Evolutionary conservation across 176 grass and related monocot species (phyloP).

Genomic region (Carex pumila): DNA sequence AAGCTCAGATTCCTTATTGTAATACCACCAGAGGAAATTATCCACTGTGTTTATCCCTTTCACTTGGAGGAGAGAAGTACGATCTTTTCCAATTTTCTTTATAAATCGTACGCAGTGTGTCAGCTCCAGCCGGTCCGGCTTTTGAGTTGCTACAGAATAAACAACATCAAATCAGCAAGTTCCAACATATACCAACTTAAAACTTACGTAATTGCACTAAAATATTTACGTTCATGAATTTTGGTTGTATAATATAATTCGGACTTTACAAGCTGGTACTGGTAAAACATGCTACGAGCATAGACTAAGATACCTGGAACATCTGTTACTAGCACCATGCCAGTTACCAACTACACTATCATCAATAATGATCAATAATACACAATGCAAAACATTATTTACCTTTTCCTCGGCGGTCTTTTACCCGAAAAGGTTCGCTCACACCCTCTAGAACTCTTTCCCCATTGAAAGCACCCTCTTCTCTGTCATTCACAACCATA

Average conservation of each 20-base stretch:
- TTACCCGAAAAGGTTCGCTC: neutral
- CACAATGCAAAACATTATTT: neutral
- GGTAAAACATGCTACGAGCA: neutral
- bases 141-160: neutral
- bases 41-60: neutral
- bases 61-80: neutral
- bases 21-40: neutral
- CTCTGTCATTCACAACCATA: neutral
- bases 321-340: neutral
- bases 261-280: neutral
- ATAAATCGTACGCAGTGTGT: neutral
- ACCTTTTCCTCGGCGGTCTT: neutral
- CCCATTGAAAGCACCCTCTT: neutral
- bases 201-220: neutral
- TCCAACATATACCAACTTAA: neutral
- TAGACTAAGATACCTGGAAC: neutral
- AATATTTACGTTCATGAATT: neutral
- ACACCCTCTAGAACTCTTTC: neutral
- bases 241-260: neutral
- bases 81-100: neutral
- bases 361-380: neutral
- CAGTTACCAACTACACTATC: neutral
- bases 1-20: neutral
- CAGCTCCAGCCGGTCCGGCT: neutral
- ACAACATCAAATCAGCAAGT: neutral